Percentiles rank a stretch among this genome's conserved stretches.
These are phyloP conservation scores for Aspergillus sp. DNA, from an alignment of 2,329 filamentous ascomycete genomes.

Conservation along the genomic window DNA sequence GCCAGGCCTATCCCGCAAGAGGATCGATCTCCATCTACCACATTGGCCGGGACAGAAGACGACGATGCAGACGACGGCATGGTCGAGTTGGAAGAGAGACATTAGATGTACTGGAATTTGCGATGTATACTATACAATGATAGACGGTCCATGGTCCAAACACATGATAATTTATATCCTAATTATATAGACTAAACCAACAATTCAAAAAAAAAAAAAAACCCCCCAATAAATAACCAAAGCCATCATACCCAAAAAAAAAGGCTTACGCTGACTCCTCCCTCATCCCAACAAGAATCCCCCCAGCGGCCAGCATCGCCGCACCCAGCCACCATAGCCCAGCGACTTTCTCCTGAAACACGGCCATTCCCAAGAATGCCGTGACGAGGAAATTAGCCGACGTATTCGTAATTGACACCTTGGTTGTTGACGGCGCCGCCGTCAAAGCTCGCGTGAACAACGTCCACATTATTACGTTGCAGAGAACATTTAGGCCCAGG, in stretches of 20 bases:
- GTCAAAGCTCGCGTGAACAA: conserved; percentile 64
- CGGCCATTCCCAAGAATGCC: conserved; percentile 56
- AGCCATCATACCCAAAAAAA: not conserved
- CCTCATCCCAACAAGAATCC: conserved; percentile 62
- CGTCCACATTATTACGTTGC: conserved; percentile 65
- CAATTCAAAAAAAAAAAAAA: not conserved
- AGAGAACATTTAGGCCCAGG: conserved; percentile 61
- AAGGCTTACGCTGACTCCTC: conserved; percentile 31
- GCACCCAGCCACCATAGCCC: conserved; percentile 64
- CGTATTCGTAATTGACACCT: conserved; percentile 64
- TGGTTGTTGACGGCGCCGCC: conserved; percentile 59
- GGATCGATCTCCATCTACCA: conserved; percentile 16
- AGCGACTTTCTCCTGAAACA: conserved; percentile 58
- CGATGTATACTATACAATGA: not conserved
- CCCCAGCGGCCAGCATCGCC: conserved; percentile 58
- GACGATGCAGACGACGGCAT: conserved; percentile 11
- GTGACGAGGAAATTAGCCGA: conserved; percentile 64
- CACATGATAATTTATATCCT: not conserved
- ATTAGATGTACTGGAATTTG: conserved; percentile 6
- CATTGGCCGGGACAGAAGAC: conserved; percentile 34
- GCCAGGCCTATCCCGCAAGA: conserved; percentile 12
- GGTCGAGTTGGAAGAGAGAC: conserved; percentile 39
- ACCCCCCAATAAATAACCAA: not conserved
- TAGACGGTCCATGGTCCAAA: not conserved
- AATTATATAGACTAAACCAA: not conserved